Evolutionary conservation across 2,329 filamentous ascomycete species (phyloP), one percentile per base, ranked within the genome.

Genomic region (Cordyceps cicadae): DNA sequence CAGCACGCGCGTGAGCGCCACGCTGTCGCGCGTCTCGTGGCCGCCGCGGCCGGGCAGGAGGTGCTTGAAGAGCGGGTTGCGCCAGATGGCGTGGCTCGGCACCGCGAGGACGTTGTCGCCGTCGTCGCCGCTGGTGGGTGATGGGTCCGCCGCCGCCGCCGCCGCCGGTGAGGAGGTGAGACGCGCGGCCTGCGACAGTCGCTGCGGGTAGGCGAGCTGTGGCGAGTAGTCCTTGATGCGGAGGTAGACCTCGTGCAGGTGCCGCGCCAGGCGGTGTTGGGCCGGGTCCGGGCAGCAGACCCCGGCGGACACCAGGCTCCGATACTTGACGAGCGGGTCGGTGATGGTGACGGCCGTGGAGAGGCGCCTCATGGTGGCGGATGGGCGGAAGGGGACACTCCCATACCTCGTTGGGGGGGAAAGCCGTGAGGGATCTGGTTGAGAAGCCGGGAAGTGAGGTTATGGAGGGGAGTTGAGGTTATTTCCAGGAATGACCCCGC

Each of bases 221-320:
- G 89, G 90, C 41, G 87, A 83, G 72, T 94, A 93, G 71, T 93
- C 89, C 69, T 90, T 92, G 46, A 93, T 76, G 2, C 86, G 81
- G 43, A 84, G 76, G 66, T 94, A 93, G 12, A 93, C 79, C 69
- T 90, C 89, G 66, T 90, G 88, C 1, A 93, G 78, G 72, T 93
- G 88, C 46, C 90, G 79, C 6, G 89, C 89, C 7, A 90, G 77
- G 21, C 87, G 82, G 71, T 90, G 86, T 70, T 91, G 88, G 24
- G 87, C 81, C 5, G 83, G 83, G 72, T 93, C 89, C 9, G 88
- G 86, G 52, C 79, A 77, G 69, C 87, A 88, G 52, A 82, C 73
- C 54, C 86, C 84, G 5, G 86, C 87, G 7, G 86, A 82, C 41
- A 93, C 72, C 15, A 92, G 76, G 24, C 87, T 82, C 62, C 88